Conservation (phyloP, 306 rosid species). For the Begonia peltatifolia region DNA sequence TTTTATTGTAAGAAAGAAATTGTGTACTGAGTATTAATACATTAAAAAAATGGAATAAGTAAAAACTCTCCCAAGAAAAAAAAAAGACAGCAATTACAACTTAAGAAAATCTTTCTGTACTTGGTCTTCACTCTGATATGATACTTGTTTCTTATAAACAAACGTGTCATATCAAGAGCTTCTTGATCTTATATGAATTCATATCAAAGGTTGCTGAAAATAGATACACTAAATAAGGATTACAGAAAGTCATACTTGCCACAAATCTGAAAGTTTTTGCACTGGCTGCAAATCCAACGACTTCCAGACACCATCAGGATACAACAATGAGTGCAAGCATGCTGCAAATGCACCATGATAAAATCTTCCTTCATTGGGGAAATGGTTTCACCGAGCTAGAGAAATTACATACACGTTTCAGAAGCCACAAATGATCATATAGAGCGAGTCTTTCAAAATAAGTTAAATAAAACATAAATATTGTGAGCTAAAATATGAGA, state of each 20-base stretch:
- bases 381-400: constrained; percentile 96
- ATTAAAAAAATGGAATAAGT: too few relatives aligned
- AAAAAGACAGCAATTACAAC: too few relatives aligned
- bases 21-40: too few relatives aligned
- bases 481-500: constrained; percentile 4
- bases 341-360: constrained; percentile 96
- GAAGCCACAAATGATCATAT: not conserved
- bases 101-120: too few relatives aligned
- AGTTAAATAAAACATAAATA: not conserved
- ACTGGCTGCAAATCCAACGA: constrained; percentile 81
- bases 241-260: constrained; percentile 48
- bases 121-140: too few relatives aligned
- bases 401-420: constrained; percentile 12
- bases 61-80: too few relatives aligned
- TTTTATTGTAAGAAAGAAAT: too few relatives aligned
- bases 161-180: too few relatives aligned
- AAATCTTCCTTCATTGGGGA: constrained; percentile 97
- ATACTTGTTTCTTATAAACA: too few relatives aligned
- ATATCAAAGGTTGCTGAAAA: too few relatives aligned
- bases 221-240: too few relatives aligned
- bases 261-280: constrained; percentile 91
- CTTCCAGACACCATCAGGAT: constrained; percentile 74
- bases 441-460: not conserved
- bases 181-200: too few relatives aligned
- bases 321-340: constrained; percentile 70